Evolutionary conservation across 2,329 filamentous ascomycete species (phyloP), one percentile per base, ranked within the genome.

Genomic region (Tolypocladium ovalisporum): DNA sequence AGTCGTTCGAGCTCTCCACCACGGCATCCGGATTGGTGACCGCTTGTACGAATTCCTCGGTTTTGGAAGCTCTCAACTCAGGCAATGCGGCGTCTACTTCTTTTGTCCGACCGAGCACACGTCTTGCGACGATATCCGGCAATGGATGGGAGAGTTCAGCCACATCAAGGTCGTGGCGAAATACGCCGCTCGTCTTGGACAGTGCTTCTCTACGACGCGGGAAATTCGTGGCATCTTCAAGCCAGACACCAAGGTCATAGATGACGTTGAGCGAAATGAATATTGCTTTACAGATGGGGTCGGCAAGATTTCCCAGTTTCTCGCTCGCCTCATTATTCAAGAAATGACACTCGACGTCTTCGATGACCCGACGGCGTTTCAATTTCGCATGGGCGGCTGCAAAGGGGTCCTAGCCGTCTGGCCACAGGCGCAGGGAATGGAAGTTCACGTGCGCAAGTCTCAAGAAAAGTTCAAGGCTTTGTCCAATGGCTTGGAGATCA

Each of bases 131-230:
- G 79, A 86, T 54, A 97, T 99, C 58, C 87, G 93, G 5, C 70
- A 77, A 36, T 92, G 88, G 83, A 96, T 97, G 87, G 94, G 94
- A 0, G 75, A 87, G 17, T 96, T 99, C 65, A 79, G 78, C 17
- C 82, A 90, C 61, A 97, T 97, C 70, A 83, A 80, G 57, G 82
- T 88, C 32, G 82, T 96, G n/a, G 92, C 93, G 35, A 97, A 96
- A 66, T 89, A 92, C 68, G 89, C 90, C 53, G 90, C 94, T 34
- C 83, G 94, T 34, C 76, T 97, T 22, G 94, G 94, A 0, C 94
- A 97, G 71, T 97, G 92, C 68, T 97, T 99, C 68, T 97, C 94
- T 0, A 97, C 93, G 0, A 99, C 94, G 0, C 78, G 89, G 59
- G 85, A 88, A 13, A 85, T 96, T 47, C 79, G 77, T 34, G 80